Conservation (phyloP, 2,329 filamentous ascomycete species). For the Aspergillus ruber region DNA sequence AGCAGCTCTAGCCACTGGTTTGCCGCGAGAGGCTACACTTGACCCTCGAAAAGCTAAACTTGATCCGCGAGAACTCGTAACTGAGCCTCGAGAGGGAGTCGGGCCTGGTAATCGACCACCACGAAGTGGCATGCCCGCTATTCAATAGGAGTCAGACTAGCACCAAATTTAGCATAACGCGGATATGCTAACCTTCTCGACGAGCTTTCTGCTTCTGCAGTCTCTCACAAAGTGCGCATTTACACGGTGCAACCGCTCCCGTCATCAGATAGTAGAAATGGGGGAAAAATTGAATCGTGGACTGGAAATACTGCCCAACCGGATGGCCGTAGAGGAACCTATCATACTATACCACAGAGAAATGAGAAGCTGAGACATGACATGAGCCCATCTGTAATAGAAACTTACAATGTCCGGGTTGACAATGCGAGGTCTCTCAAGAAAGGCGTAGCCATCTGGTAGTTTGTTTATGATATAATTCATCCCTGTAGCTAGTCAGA, state of each 20-base stretch:
- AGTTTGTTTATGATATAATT: slow-evolving; percentile 48
- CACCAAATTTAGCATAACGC: background rate
- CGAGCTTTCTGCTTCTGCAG: slow-evolving; percentile 8
- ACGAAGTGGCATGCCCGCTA: slow-evolving; percentile 1
- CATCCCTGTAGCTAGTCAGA: slow-evolving; percentile 24
- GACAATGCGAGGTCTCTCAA: slow-evolving; percentile 42
- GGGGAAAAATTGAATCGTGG: slow-evolving; percentile 48
- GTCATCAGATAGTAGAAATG: slow-evolving; percentile 55
- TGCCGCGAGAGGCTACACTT: background rate
- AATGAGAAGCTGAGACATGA: background rate
- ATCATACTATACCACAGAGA: slow-evolving; percentile 38
- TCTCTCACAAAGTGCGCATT: slow-evolving; percentile 44
- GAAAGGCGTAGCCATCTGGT: slow-evolving; percentile 50
- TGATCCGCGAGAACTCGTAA: too few species aligned
- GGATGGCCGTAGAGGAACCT: slow-evolving; percentile 55
- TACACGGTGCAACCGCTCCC: slow-evolving; percentile 39
- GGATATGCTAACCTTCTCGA: background rate
- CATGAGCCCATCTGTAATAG: background rate
- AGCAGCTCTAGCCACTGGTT: slow-evolving; percentile 1
- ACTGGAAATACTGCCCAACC: slow-evolving; percentile 45
- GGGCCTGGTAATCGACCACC: slow-evolving; percentile 2
- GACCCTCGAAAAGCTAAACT: too few species aligned
- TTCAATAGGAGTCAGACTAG: background rate
- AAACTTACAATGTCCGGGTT: slow-evolving; percentile 28
- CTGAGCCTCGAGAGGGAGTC: too few species aligned